Conservation (phyloP, 2,329 filamentous ascomycete species). For the Grosmannia penicillata region DNA sequence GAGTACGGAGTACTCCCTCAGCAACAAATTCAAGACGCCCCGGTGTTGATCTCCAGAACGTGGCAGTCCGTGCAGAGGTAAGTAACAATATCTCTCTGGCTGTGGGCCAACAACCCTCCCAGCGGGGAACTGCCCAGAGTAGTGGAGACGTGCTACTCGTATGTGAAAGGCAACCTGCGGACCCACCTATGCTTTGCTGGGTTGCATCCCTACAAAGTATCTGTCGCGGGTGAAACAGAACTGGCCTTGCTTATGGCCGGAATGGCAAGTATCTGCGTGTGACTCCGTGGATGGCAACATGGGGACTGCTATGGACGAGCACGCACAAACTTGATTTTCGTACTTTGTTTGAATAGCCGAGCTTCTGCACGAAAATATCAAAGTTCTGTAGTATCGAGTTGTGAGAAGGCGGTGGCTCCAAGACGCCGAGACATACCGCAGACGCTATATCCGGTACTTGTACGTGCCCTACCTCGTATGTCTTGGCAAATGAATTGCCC, state of each 20-base stretch:
- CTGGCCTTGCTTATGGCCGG: conserved; percentile 1
- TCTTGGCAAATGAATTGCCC: too few species aligned
- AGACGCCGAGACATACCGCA: too few species aligned
- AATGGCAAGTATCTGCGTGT: background rate
- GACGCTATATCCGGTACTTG: too few species aligned
- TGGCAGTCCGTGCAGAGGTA: background rate
- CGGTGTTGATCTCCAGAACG: background rate
- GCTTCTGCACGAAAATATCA: too few species aligned
- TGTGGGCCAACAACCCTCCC: background rate
- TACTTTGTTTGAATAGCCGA: too few species aligned
- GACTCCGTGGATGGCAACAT: too few species aligned
- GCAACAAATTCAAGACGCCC: background rate
- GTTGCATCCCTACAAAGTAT: conserved; percentile 4
- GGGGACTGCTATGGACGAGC: too few species aligned
- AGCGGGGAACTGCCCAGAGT: conserved; percentile 1
- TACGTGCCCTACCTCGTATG: too few species aligned
- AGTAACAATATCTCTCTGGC: background rate
- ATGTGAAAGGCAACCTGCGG: conserved; percentile 2
- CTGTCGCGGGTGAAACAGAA: conserved; percentile 7
- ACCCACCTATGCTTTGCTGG: conserved; percentile 7
- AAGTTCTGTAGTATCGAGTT: too few species aligned
- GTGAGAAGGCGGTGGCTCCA: too few species aligned
- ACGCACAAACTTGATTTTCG: too few species aligned
- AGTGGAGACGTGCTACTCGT: background rate
- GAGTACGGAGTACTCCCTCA: too few species aligned